Conservation (phyloP, 2,329 filamentous ascomycete genomes). For the Phialemoniopsis sp. region DNA sequence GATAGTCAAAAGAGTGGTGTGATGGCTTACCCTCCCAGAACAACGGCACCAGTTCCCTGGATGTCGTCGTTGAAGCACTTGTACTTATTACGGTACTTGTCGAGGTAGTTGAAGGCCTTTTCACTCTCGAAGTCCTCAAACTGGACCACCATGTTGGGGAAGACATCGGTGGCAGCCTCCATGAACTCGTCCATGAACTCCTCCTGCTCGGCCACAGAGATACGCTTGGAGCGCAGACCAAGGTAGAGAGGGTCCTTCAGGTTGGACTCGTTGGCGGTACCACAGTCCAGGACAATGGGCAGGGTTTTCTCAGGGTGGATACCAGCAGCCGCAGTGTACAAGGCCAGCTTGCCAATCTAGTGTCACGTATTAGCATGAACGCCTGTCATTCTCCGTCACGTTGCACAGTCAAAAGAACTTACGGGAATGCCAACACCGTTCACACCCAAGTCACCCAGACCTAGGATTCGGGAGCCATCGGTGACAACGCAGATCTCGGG, state of each 20-base stretch:
- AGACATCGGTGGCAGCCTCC: constrained; percentile 76
- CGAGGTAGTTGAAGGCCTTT: constrained; percentile 86
- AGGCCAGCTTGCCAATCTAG: constrained; percentile 83
- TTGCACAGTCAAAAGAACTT: constrained; percentile 26
- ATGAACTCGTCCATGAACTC: constrained; percentile 98
- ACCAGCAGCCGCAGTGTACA: constrained; percentile 94
- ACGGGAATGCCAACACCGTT: constrained; percentile 97
- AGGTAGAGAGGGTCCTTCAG: constrained; percentile 76
- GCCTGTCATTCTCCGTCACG: constrained; percentile 5
- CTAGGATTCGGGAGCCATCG: constrained; percentile 88
- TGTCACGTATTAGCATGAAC: constrained; percentile 16
- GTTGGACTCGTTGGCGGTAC: constrained; percentile 63
- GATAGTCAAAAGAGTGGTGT: constrained; percentile 6
- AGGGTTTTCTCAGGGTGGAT: constrained; percentile 85
- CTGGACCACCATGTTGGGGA: constrained; percentile 70
- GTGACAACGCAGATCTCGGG: constrained; percentile 97
- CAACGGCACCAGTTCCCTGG: constrained; percentile 93
- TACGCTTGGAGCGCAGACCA: constrained; percentile 79
- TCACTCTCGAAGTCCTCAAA: constrained; percentile 97
- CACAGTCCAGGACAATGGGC: constrained; percentile 64
- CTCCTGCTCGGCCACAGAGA: constrained; percentile 72
- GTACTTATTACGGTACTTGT: constrained; percentile 82
- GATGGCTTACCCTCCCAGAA: constrained; percentile 67
- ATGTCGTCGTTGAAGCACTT: constrained; percentile 99
- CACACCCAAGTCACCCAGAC: constrained; percentile 90